Conservation (phyloP, 2,329 filamentous ascomycete genomes). For the Neofusicoccum sp. region DNA sequence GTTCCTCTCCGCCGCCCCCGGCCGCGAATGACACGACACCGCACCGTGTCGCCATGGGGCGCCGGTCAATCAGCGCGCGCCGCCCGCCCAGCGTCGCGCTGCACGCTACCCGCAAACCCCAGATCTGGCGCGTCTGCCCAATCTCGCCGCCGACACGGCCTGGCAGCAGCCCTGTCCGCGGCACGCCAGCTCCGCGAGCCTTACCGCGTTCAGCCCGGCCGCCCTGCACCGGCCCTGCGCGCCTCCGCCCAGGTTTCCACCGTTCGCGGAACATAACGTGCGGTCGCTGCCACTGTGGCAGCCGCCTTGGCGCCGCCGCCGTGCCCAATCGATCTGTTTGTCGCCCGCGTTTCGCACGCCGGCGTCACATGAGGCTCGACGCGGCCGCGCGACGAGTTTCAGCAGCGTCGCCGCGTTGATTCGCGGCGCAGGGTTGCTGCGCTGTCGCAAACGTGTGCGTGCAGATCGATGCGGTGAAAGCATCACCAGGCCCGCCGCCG, state of each 20-base stretch:
- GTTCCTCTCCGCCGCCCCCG: conserved; percentile 17
- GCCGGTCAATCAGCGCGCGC: conserved; percentile 11
- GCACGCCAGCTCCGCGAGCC: conserved; percentile 16
- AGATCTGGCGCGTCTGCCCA: conserved; percentile 18
- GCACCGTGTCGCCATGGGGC: conserved; percentile 1
- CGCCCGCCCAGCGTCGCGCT: background rate
- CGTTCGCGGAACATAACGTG: conserved; percentile 17
- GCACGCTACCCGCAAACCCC: conserved; percentile 16
- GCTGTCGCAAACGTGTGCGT: conserved; percentile 21
- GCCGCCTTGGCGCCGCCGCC: conserved; percentile 8
- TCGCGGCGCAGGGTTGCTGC: conserved; percentile 15
- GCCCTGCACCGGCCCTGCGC: conserved; percentile 17
- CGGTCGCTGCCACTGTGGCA: conserved; percentile 5
- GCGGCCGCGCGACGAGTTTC: background rate
- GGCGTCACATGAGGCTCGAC: conserved; percentile 9
- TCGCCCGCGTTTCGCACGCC: background rate
- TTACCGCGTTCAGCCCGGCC: conserved; percentile 14
- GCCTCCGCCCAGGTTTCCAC: conserved; percentile 12
- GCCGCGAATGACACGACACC: conserved; percentile 16
- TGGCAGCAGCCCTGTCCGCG: conserved; percentile 11
- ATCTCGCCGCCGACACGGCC: conserved; percentile 6
- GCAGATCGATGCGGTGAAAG: conserved; percentile 22
- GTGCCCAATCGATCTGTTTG: conserved; percentile 12
- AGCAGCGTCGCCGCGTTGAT: conserved; percentile 11
- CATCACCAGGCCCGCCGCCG: conserved; percentile 9